Conservation (phyloP, 176 grass and related monocot species). For the Ampelocalamus luodianensis region DNA sequence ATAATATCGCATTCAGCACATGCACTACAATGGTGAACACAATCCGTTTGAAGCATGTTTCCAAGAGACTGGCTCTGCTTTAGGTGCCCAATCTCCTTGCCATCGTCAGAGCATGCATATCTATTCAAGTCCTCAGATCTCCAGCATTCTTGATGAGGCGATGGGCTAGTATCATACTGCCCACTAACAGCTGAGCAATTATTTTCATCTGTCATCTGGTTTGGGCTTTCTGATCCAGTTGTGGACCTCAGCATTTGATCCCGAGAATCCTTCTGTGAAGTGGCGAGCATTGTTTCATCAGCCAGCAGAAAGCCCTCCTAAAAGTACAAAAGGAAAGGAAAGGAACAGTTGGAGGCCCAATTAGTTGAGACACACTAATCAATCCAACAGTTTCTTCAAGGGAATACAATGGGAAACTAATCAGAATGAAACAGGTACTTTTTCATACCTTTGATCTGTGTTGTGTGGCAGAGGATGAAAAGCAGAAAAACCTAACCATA, state of each 20-base stretch:
- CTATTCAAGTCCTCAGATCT: constrained; percentile 59
- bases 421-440: constrained; percentile 26
- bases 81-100: constrained; percentile 41
- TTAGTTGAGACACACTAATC: neutral
- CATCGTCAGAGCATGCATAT: constrained; percentile 54
- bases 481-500: constrained; percentile 67
- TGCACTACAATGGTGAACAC: constrained; percentile 35
- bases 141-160: constrained; percentile 62
- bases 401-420: neutral
- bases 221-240: constrained; percentile 34
- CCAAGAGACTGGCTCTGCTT: constrained; percentile 68
- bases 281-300: constrained; percentile 46
- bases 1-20: constrained; percentile 36
- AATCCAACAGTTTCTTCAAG: neutral
- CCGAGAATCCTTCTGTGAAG: constrained; percentile 40
- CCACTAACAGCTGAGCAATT: constrained; percentile 43
- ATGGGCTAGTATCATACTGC: constrained; percentile 43
- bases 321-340: constrained; percentile 5
- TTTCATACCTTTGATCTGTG: constrained; percentile 60
- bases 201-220: constrained; percentile 45
- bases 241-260: constrained; percentile 43
- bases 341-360: neutral
- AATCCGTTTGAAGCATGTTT: constrained; percentile 60
- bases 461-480: constrained; percentile 48
- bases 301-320: constrained; percentile 44